Percentiles rank a stretch among this genome's conserved stretches.
These are phyloP conservation scores for Syzygium malaccense DNA, from an alignment of 441 rosid species.

Conservation along the genomic window DNA sequence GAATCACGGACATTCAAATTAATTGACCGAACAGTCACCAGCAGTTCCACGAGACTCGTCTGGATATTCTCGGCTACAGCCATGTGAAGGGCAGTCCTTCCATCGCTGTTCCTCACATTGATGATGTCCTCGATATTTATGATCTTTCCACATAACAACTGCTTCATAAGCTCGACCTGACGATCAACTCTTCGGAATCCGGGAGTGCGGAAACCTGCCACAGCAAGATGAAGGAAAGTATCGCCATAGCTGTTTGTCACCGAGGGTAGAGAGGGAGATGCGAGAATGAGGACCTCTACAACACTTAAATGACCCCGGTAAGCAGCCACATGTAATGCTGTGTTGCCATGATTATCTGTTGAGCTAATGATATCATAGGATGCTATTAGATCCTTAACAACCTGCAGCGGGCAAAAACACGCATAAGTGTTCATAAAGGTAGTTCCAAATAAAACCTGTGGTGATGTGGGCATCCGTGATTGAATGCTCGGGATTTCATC, in stretches of 20 bases:
- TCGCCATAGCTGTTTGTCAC: slow-evolving; percentile 52
- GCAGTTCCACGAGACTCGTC: slow-evolving; percentile 53
- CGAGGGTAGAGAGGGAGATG: slow-evolving; percentile 37
- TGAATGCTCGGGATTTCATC: neutral
- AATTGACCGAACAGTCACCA: slow-evolving; percentile 46
- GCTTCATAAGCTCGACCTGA: slow-evolving; percentile 69
- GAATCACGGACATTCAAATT: slow-evolving; percentile 57
- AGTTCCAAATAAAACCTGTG: neutral
- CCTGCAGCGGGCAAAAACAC: slow-evolving; percentile 31
- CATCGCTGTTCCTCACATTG: slow-evolving; percentile 58
- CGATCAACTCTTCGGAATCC: slow-evolving; percentile 74
- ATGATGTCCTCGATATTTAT: slow-evolving; percentile 38
- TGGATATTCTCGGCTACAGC: slow-evolving; percentile 67
- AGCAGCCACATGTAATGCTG: slow-evolving; percentile 80
- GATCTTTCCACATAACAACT: slow-evolving; percentile 30
- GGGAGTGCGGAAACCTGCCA: slow-evolving; percentile 62
- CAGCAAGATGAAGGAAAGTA: slow-evolving; percentile 83
- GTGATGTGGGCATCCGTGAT: neutral
- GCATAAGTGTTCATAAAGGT: neutral
- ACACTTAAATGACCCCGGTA: slow-evolving; percentile 62
- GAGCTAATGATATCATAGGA: slow-evolving; percentile 36
- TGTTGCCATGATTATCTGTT: slow-evolving; percentile 67
- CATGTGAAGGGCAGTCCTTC: slow-evolving; percentile 73
- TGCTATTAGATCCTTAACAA: slow-evolving; percentile 53
- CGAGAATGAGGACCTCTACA: slow-evolving; percentile 38